Percentiles rank a stretch among this genome's conserved stretches.
Conservation (phyloP, 2,329 filamentous ascomycete species). For the Hirsutella thompsonii region DNA sequence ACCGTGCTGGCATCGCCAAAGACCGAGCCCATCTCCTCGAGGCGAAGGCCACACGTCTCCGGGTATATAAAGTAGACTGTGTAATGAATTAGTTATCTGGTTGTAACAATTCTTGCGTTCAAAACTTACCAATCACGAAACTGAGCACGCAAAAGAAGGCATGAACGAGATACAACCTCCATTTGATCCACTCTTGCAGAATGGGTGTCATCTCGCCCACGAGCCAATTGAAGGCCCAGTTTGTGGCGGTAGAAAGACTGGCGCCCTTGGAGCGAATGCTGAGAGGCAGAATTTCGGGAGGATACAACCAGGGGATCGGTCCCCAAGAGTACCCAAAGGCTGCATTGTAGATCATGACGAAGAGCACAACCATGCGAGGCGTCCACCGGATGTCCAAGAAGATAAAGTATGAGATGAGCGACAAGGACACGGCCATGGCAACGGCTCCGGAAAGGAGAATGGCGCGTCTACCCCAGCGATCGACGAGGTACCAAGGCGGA, state of each 20-base stretch:
- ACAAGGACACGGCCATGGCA: slow-evolving; percentile 79
- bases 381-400: slow-evolving; percentile 72
- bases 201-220: slow-evolving; percentile 93
- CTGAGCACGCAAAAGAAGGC: slow-evolving; percentile 93
- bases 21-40: slow-evolving; percentile 92
- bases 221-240: slow-evolving; percentile 98
- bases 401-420: slow-evolving; percentile 88
- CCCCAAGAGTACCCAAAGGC: slow-evolving; percentile 94
- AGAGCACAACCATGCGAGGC: slow-evolving; percentile 74
- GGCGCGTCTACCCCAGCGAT: slow-evolving; percentile 76
- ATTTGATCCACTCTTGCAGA: slow-evolving; percentile 80
- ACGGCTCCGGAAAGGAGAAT: slow-evolving; percentile 85
- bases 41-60: slow-evolving; percentile 85
- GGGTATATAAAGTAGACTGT: slow-evolving; percentile 95
- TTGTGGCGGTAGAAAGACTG: slow-evolving; percentile 87
- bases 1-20: slow-evolving; percentile 88
- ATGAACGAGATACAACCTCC: slow-evolving; percentile 89
- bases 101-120: not conserved
- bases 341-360: slow-evolving; percentile 97
- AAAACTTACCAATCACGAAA: slow-evolving; percentile 78
- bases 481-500: slow-evolving; percentile 93
- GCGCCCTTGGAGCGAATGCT: slow-evolving; percentile 96
- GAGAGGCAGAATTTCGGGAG: slow-evolving; percentile 92
- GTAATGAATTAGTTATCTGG: slow-evolving; percentile 8
- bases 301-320: slow-evolving; percentile 95